These are phyloP conservation scores for Penicillium corylophilum DNA, from an alignment of 2,329 filamentous ascomycete species.

Conservation along the genomic window DNA sequence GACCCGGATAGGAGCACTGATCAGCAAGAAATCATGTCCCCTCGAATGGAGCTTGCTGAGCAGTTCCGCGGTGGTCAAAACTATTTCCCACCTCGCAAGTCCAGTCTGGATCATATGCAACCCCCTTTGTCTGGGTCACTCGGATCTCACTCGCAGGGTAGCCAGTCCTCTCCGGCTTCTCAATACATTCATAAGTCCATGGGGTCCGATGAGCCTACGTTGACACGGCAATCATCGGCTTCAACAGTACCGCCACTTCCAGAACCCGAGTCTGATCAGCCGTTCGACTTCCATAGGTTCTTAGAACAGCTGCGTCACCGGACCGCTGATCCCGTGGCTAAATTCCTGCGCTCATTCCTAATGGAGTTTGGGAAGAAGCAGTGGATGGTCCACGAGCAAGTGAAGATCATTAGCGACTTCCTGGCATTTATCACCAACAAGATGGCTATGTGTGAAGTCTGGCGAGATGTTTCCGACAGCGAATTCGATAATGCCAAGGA, in stretches of 20 bases:
- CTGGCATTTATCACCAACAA: conserved; percentile 96
- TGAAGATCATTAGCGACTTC: conserved; percentile 98
- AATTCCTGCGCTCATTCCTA: conserved; percentile 91
- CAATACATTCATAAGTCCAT: conserved; percentile 26
- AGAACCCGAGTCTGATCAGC: conserved; percentile 77
- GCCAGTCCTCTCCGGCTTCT: conserved; percentile 22
- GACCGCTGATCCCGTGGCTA: conserved; percentile 95
- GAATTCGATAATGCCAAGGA: conserved; percentile 98
- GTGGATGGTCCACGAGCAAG: conserved; percentile 99
- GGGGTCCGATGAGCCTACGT: conserved; percentile 25
- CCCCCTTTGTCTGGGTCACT: conserved; percentile 33
- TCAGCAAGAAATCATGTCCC: conserved; percentile 87
- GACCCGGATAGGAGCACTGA: conserved; percentile 69
- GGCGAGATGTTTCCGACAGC: conserved; percentile 90
- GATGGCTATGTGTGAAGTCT: conserved; percentile 96
- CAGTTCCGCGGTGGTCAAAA: conserved; percentile 67
- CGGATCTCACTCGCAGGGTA: neutral
- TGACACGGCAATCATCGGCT: conserved; percentile 35
- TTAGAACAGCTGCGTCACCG: conserved; percentile 93
- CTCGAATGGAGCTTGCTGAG: conserved; percentile 76
- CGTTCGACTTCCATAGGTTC: conserved; percentile 97
- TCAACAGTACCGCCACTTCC: conserved; percentile 61
- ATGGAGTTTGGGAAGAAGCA: conserved; percentile 95
- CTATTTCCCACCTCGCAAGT: conserved; percentile 77
- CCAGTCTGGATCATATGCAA: conserved; percentile 75